Conservation (phyloP, 2,329 filamentous ascomycete genomes). For the Aureobasidium leucospermi region DNA sequence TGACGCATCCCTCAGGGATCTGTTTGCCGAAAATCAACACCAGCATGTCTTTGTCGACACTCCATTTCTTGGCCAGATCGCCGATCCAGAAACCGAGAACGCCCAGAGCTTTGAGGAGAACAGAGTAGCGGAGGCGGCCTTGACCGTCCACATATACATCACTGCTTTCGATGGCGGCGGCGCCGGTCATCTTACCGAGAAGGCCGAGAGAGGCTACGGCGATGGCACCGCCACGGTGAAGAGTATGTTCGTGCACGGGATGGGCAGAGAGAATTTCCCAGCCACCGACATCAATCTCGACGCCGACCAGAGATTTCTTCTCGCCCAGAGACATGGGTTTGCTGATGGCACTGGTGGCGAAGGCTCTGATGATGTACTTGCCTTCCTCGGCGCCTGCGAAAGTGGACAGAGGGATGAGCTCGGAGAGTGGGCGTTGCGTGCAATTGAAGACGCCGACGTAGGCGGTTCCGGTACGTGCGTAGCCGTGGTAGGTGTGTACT, state of each 20-base stretch:
- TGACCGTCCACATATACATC: conserved; percentile 52
- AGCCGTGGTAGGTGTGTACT: conserved; percentile 69
- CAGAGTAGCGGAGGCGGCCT: conserved; percentile 57
- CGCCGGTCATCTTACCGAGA: conserved; percentile 81
- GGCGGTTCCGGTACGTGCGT: conserved; percentile 59
- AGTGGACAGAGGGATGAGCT: conserved; percentile 60
- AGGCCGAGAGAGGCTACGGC: conserved; percentile 61
- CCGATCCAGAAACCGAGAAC: conserved; percentile 46
- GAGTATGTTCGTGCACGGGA: conserved; percentile 52
- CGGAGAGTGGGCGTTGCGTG: conserved; percentile 52
- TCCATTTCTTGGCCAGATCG: conserved; percentile 20
- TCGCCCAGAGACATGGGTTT: conserved; percentile 36
- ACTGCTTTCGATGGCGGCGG: conserved; percentile 64
- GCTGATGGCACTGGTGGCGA: conserved; percentile 57
- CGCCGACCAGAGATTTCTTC: conserved; percentile 47
- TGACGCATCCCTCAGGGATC: conserved; percentile 45
- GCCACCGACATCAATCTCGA: conserved; percentile 56
- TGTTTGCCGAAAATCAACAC: conserved; percentile 65
- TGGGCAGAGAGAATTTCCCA: conserved; percentile 80
- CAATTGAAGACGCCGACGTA: conserved; percentile 85
- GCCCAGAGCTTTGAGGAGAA: conserved; percentile 73
- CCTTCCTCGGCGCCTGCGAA: conserved; percentile 64
- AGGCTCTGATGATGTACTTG: conserved; percentile 66
- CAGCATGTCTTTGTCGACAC: conserved; percentile 60
- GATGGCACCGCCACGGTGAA: conserved; percentile 31